Conservation (phyloP, 805 yeast species). For the Pichia exigua region DNA sequence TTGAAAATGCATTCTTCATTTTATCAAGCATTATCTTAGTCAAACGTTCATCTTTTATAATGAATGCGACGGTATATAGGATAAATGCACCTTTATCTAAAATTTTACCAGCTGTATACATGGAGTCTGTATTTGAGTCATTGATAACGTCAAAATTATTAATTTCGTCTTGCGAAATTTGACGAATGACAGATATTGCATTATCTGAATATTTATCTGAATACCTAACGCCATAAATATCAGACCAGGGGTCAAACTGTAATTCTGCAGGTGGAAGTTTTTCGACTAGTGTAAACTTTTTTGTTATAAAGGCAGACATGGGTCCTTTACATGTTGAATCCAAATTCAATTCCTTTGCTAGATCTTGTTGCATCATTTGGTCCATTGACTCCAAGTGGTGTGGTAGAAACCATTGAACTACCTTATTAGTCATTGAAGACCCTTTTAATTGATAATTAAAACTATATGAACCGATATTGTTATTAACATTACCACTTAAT, state of each 20-base stretch:
- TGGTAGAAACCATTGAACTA: conserved; percentile 43
- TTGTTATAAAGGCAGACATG: conserved; percentile 40
- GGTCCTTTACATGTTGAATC: conserved; percentile 50
- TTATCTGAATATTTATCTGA: conserved; percentile 31
- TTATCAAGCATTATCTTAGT: conserved; percentile 46
- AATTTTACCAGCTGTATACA: conserved; percentile 85
- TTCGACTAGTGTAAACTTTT: conserved; percentile 25
- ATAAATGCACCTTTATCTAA: conserved; percentile 88
- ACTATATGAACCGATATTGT: conserved; percentile 24
- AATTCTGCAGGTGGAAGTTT: conserved; percentile 27
- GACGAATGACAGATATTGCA: conserved; percentile 33
- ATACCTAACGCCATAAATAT: conserved; percentile 31
- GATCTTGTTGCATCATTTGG: conserved; percentile 15
- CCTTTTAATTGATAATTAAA: conserved; percentile 32
- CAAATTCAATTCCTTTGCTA: conserved; percentile 25
- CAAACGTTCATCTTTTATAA: conserved; percentile 48
- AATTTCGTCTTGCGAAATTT: conserved; percentile 46
- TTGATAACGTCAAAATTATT: conserved; percentile 44
- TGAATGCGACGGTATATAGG: conserved; percentile 59
- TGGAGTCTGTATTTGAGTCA: conserved; percentile 66
- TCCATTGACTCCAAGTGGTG: conserved; percentile 37
- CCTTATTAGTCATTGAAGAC: conserved; percentile 14
- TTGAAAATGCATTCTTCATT: conserved; percentile 58
- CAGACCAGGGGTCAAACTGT: conserved; percentile 52
- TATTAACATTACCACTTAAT: conserved; percentile 32